Conservation (phyloP, 2,329 filamentous ascomycete genomes). For the Ophiostoma pallidulum region DNA sequence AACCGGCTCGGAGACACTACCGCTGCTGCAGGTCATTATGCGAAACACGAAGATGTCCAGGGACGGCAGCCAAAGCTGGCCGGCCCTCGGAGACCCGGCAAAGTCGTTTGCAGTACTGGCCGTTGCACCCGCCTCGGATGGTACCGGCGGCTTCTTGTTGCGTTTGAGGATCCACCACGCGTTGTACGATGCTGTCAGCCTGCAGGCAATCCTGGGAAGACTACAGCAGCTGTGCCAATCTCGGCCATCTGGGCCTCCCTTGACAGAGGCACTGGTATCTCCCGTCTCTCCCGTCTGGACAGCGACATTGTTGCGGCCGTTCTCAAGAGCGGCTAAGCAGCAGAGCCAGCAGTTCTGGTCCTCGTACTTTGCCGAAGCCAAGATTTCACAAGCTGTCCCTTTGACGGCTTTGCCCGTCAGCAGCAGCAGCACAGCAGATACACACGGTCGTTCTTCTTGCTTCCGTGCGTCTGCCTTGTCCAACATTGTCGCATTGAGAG, state of each 20-base stretch:
- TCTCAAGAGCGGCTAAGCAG: not conserved
- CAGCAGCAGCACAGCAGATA: not conserved
- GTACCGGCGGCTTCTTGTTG: conserved; percentile 20
- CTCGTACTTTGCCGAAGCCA: conserved; percentile 26
- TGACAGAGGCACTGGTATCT: too few species aligned
- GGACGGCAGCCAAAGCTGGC: conserved; percentile 1
- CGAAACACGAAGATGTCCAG: not conserved
- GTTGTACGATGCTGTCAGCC: conserved; percentile 76
- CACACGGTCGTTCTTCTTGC: not conserved
- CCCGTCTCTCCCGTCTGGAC: conserved; percentile 20
- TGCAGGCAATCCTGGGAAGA: conserved; percentile 51
- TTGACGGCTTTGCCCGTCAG: too few species aligned
- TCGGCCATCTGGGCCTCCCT: not conserved
- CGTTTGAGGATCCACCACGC: conserved; percentile 69
- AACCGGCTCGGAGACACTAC: conserved; percentile 28
- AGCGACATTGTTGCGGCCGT: conserved; percentile 16
- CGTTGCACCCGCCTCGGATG: not conserved
- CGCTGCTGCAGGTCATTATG: conserved; percentile 54
- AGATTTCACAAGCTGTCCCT: too few species aligned
- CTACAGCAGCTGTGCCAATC: conserved; percentile 22
- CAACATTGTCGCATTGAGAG: conserved; percentile 31
- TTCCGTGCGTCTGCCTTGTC: conserved; percentile 39
- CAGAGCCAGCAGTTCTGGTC: conserved; percentile 31
- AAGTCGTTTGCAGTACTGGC: conserved; percentile 6
- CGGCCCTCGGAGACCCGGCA: not conserved